phyloP scores from a whole-genome alignment of 805 yeast species.

The Ogataea nonfermentans region DNA sequence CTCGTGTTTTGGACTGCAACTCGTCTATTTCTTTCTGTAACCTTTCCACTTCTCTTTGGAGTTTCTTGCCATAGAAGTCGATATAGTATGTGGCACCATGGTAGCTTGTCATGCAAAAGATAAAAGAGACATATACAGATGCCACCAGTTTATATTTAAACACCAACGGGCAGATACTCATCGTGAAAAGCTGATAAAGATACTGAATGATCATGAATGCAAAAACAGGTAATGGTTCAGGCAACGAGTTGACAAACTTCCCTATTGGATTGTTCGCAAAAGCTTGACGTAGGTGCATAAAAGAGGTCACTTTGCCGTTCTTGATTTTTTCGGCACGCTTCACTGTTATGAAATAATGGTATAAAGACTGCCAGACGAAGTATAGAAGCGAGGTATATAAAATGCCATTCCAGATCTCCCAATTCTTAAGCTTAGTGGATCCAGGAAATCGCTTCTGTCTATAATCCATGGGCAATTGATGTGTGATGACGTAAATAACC shows the following conservation, averaged over 20 bases:
- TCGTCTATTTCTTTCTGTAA: slow-evolving; percentile 69
- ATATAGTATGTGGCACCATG: slow-evolving; percentile 95
- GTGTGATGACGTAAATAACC: slow-evolving; percentile 82
- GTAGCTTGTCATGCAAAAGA: slow-evolving; percentile 78
- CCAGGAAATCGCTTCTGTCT: slow-evolving; percentile 72
- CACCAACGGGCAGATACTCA: slow-evolving; percentile 90
- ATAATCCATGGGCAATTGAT: slow-evolving; percentile 56
- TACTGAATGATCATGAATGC: slow-evolving; percentile 88
- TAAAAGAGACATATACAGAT: slow-evolving; percentile 60
- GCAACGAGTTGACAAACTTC: slow-evolving; percentile 72
- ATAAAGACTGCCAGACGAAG: slow-evolving; percentile 83
- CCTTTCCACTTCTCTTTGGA: slow-evolving; percentile 78
- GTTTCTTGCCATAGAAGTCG: slow-evolving; percentile 85
- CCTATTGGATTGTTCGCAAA: slow-evolving; percentile 68
- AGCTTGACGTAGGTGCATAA: slow-evolving; percentile 75
- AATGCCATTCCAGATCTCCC: slow-evolving; percentile 72
- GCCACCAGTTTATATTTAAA: slow-evolving; percentile 68
- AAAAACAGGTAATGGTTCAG: slow-evolving; percentile 81
- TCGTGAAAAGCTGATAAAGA: slow-evolving; percentile 78
- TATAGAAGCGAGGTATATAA: slow-evolving; percentile 79
- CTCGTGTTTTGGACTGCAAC: slow-evolving; percentile 41
- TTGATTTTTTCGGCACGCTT: slow-evolving; percentile 74
- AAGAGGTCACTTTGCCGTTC: slow-evolving; percentile 84
- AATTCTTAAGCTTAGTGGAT: slow-evolving; percentile 61
- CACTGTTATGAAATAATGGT: slow-evolving; percentile 90